These are phyloP conservation scores for Verticillium isaacii DNA, from an alignment of 2,329 filamentous ascomycete genomes.

Conservation along the genomic window DNA sequence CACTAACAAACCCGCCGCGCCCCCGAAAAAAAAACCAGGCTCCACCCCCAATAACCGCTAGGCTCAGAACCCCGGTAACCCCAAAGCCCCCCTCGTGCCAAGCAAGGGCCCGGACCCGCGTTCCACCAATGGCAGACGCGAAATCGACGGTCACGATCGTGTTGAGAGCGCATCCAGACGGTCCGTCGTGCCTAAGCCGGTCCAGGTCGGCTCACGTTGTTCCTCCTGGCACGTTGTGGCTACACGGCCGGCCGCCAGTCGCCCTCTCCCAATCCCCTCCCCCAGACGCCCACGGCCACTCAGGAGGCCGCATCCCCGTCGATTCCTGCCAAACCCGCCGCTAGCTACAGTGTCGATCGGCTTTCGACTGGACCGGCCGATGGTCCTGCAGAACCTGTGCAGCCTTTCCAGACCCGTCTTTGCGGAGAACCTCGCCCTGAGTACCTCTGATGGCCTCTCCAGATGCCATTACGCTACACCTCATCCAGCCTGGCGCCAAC, in stretches of 20 bases:
- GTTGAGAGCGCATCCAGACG: background rate
- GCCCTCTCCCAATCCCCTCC: background rate
- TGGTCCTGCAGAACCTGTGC: background rate
- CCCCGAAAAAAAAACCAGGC: background rate
- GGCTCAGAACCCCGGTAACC: slow-evolving; percentile 1
- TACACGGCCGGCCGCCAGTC: background rate
- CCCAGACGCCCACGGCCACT: background rate
- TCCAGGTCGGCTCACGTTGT: background rate
- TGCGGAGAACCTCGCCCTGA: background rate
- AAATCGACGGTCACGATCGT: background rate
- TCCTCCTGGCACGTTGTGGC: background rate
- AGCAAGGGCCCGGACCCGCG: background rate
- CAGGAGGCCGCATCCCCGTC: background rate
- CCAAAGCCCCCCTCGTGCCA: slow-evolving; percentile 3
- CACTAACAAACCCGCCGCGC: background rate
- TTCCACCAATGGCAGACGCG: slow-evolving; percentile 1
- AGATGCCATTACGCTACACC: background rate
- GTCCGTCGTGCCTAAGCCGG: slow-evolving; percentile 3
- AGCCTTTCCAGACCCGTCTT: background rate
- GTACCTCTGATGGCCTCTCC: background rate
- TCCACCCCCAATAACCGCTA: slow-evolving; percentile 5
- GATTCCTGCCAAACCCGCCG: slow-evolving; percentile 2
- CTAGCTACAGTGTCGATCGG: slow-evolving; percentile 3
- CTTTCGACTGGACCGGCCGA: slow-evolving; percentile 1
- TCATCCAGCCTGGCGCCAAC: background rate